These are phyloP conservation scores for Malassezia furfur DNA, from an alignment of 1,284 basidiomycete genomes.

Conservation along the genomic window DNA sequence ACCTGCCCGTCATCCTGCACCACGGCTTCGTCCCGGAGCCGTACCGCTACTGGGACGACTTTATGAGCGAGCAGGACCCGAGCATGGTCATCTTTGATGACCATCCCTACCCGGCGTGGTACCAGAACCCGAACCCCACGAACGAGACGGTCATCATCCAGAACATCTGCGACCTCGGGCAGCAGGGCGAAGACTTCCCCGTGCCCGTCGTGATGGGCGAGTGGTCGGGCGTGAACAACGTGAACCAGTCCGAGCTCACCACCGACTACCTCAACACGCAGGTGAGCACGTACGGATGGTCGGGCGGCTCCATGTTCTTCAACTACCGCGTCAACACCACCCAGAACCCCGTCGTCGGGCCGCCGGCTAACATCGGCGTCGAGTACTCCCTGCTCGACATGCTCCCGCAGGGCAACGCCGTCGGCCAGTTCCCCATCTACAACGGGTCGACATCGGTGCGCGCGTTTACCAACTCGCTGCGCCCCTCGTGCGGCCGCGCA, in stretches of 20 bases:
- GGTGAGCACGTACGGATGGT: slow-evolving; percentile 39
- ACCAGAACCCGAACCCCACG: slow-evolving; percentile 19
- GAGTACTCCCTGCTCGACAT: slow-evolving; percentile 31
- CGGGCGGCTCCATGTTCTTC: slow-evolving; percentile 42
- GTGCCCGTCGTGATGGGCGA: slow-evolving; percentile 37
- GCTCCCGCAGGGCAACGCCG: not conserved
- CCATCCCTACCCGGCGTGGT: slow-evolving; percentile 45
- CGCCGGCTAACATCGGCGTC: slow-evolving; percentile 16
- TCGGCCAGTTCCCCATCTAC: slow-evolving; percentile 11
- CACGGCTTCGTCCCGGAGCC: slow-evolving; percentile 29
- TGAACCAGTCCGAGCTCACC: slow-evolving; percentile 18
- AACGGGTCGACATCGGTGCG: not conserved
- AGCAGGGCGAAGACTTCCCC: slow-evolving; percentile 17
- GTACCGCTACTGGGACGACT: slow-evolving; percentile 25
- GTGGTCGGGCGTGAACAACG: slow-evolving; percentile 29
- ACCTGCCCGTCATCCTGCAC: slow-evolving; percentile 39
- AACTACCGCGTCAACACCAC: slow-evolving; percentile 33
- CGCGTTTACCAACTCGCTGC: slow-evolving; percentile 11
- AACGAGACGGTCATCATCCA: slow-evolving; percentile 20
- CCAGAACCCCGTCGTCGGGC: slow-evolving; percentile 18
- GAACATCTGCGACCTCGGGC: slow-evolving; percentile 29
- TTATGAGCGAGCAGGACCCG: slow-evolving; percentile 33
- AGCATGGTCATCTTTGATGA: slow-evolving; percentile 38
- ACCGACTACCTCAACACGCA: slow-evolving; percentile 28
- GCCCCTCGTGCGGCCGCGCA: not conserved